Conservation (phyloP, 2,329 filamentous ascomycete species). For the Phyllosticta citriasiana region DNA sequence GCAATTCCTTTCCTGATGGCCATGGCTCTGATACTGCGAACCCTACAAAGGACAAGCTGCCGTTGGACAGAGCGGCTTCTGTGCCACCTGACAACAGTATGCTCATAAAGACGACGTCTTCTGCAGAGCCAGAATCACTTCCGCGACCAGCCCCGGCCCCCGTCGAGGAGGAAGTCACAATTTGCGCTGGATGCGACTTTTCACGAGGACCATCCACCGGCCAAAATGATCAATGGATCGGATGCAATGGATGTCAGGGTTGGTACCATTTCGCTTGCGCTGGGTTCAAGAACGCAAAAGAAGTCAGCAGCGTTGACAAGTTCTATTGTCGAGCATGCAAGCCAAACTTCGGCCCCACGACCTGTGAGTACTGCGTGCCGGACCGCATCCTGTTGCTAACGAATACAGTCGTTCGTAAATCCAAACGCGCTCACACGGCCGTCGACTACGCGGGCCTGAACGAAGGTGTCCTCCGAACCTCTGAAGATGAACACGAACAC, state of each 20-base stretch:
- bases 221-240: conserved; percentile 54
- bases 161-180: conserved; percentile 28
- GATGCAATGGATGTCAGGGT: conserved; percentile 56
- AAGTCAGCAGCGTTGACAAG: conserved; percentile 57
- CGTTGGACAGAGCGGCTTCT: conserved; percentile 7
- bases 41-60: not conserved
- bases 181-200: conserved; percentile 49
- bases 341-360: conserved; percentile 50
- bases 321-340: conserved; percentile 54
- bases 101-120: conserved; percentile 1
- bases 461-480: conserved; percentile 55
- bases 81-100: conserved; percentile 21
- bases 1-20: conserved; percentile 3
- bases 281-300: conserved; percentile 53
- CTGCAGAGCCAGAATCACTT: not conserved
- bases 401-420: conserved; percentile 49
- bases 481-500: conserved; percentile 54
- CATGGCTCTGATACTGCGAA: not conserved
- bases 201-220: conserved; percentile 41
- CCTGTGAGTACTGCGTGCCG: conserved; percentile 32
- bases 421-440: conserved; percentile 51
- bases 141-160: not conserved
- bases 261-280: conserved; percentile 62
- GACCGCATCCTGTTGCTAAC: conserved; percentile 15
- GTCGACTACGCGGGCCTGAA: conserved; percentile 61